These are phyloP conservation scores for Phytophthora aleatoria DNA, from an alignment of 352 stramenopile species.

Conservation along the genomic window DNA sequence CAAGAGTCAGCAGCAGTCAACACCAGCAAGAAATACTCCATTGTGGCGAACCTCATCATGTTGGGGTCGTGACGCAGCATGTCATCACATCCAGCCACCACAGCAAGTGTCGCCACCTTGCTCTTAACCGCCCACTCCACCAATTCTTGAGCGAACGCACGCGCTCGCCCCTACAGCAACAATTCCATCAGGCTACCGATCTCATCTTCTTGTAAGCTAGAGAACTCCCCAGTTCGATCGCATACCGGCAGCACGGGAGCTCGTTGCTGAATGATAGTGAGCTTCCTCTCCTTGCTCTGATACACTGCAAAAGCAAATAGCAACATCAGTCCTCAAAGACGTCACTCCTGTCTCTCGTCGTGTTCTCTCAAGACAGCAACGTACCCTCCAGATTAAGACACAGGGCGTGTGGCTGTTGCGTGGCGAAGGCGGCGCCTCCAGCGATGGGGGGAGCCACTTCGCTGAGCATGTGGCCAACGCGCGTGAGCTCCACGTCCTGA, in stretches of 20 bases:
- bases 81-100: slow-evolving; percentile 73
- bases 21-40: not conserved
- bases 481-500: slow-evolving; percentile 46
- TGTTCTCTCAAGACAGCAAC: slow-evolving; percentile 7
- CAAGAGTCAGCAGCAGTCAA: not conserved
- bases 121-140: slow-evolving; percentile 52
- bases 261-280: slow-evolving; percentile 82
- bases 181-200: slow-evolving; percentile 1
- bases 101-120: slow-evolving; percentile 53
- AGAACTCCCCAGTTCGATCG: not conserved
- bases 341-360: not conserved
- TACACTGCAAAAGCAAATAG: slow-evolving; percentile 47
- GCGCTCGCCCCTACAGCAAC: slow-evolving; percentile 50
- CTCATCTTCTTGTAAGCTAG: not conserved
- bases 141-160: slow-evolving; percentile 58
- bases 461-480: slow-evolving; percentile 67
- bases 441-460: slow-evolving; percentile 65
- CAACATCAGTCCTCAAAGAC: slow-evolving; percentile 7
- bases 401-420: slow-evolving; percentile 47
- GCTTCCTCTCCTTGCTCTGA: slow-evolving; percentile 57
- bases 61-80: slow-evolving; percentile 83
- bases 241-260: slow-evolving; percentile 52
- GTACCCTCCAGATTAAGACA: slow-evolving; percentile 82
- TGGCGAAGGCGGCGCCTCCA: slow-evolving; percentile 56
- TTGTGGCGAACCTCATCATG: slow-evolving; percentile 56